Base-by-base conservation (phyloP, 768 basidiomycete species). In the Rhodosporidiobolus sp. region DNA sequence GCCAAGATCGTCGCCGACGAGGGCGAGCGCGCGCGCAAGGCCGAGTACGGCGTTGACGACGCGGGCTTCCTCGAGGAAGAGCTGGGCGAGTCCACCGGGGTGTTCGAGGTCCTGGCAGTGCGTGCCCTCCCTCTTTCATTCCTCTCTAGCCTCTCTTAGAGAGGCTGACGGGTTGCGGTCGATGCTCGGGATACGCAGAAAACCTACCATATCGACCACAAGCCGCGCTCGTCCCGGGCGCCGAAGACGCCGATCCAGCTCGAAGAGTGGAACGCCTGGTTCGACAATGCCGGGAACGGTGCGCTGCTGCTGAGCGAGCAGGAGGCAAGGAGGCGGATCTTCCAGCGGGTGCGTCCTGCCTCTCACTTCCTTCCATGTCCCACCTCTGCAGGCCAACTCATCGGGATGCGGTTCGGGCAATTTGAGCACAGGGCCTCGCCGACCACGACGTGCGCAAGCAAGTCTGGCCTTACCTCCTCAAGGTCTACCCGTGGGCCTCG, bases 1-100 rank as follows among this genome's bases (percentile, higher is more conserved):
- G 96, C 96, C 7, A 85, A 94, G 45, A 64, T 74, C 30, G 96
- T 98, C 1, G 96, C 96, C 3, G 96, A 99, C 81, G 96, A 98
- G 80, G 96, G 96, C 26, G 96, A 99, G 80, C 86, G 92, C 24
- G 88, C 93, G 10, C 85, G 96, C 54, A 83, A 88, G 74, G 85
- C 86, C 55, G 96, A 99, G 80, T 87, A 82, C 24, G 80, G 80
- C 6, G 68, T 79, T 32, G 67, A 77, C 59, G 79, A 79, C 11
- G 84, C 83, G 5, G 20, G 83, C 84, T 71, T 79, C 84, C 48
- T 85, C 80, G 26, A 88, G 88, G 78, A 90, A 89, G 81, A 85
- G 35, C 89, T 89, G 35, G 71, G 71, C 0, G 88, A 89, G 2
- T 52, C 48, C n/a, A 81, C 93, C 38, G 94, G 93, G 1, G 88